Evolutionary conservation across 495 filamentous ascomycete species (phyloP), one percentile per base, ranked within the genome.

Genomic region (Poronia punctata): DNA sequence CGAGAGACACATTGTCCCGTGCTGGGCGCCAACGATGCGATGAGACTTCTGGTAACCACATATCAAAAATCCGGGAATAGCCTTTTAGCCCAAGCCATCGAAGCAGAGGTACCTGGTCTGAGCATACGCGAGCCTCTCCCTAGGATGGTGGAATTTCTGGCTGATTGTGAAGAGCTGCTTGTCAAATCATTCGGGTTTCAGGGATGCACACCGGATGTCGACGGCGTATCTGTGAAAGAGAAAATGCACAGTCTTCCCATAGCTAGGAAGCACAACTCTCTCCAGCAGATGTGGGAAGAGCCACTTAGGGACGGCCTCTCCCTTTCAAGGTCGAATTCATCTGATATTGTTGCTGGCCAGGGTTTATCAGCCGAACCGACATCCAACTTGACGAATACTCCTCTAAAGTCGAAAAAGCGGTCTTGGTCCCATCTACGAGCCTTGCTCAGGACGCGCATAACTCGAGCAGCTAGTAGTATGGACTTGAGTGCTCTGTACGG

Each of bases 81-180:
- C 10, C 36, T 40, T 18, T 18, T 46, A 5, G 43, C 43, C 10
- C 35, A 46, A 19, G 43, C 43, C 19, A 46, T 46, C 11, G 43
- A 46, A 19, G 43, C 43, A 6, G 43, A 46, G 33, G 8, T 46
- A 8, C 43, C 43, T 3, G 43, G 33, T 24, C 10, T 46, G n/a
- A 40, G 23, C 8, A 30, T 46, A 14, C 35, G 10, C 12, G 43
- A 46, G 18, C 43, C 43, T 22, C 17, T 46, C n/a, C 43, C 43
- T 19, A 46, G 31, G 35, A 40, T 46, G 35, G 31, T 38, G 12
- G 43, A 46, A n/a, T 46, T 40, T 14, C 17, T 46, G n/a, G 22
- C 21, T 30, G 15, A 24, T 33, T 35, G 43, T 7, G 29, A 39
- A 21, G 43, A 40, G 17, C 43, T 46, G 28, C 43, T 46, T 19